Conservation (phyloP, 202 grass and related monocot genomes). For the Bolboschoenoplectus hybrid region DNA sequence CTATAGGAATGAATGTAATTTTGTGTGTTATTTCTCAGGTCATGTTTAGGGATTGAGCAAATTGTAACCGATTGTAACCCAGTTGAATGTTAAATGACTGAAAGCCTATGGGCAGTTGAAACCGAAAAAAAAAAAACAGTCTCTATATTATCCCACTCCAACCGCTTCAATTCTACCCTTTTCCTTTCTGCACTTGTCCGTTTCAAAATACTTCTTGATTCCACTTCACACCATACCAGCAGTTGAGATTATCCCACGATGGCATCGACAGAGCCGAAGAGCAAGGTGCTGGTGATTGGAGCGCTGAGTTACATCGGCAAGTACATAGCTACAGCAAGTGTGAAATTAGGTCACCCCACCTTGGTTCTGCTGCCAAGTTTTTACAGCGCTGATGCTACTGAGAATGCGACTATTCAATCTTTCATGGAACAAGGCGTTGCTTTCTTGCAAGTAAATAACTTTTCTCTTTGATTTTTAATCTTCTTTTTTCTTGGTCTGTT, state of each 20-base stretch:
- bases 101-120: too few relatives aligned
- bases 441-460: constrained; percentile 19
- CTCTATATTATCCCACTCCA: too few relatives aligned
- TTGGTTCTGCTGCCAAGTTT: not conserved
- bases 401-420: not conserved
- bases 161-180: too few relatives aligned
- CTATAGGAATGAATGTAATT: too few relatives aligned
- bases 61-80: too few relatives aligned
- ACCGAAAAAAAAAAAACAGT: too few relatives aligned
- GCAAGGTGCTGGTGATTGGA: constrained; percentile 43
- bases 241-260: constrained; percentile 1
- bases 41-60: too few relatives aligned
- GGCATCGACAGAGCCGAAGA: constrained; percentile 15
- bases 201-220: not conserved
- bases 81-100: too few relatives aligned
- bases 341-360: constrained; percentile 7
- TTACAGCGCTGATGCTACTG: constrained; percentile 22
- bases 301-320: constrained; percentile 37
- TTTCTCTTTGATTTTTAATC: not conserved
- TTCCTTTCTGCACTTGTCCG: not conserved
- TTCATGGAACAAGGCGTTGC: constrained; percentile 34
- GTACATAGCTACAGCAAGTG: constrained; percentile 21
- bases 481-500: not conserved
- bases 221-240: not conserved
- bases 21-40: too few relatives aligned